A percentile compares a stretch with the other conserved stretches of the same genome.
Evolutionary conservation across 148 eudicot genomes (phyloP).

Genomic region (Polygonum maritimum): DNA sequence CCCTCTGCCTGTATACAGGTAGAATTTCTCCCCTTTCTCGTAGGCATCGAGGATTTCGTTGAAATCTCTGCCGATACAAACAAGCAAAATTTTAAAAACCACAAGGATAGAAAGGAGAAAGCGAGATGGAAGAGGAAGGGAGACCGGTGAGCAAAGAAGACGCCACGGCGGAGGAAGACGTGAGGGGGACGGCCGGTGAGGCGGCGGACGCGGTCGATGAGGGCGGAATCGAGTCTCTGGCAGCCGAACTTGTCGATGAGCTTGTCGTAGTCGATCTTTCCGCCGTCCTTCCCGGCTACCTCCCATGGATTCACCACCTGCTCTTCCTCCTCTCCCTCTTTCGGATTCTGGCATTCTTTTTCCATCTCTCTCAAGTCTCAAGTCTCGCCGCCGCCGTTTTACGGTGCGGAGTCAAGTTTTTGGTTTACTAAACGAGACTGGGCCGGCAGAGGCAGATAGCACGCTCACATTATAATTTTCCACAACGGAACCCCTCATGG

Average conservation of each 20-base stretch:
- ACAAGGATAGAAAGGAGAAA: not conserved
- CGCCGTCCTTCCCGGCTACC: constrained; percentile 61
- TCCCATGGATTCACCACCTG: constrained; percentile 90
- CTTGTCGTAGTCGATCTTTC: constrained; percentile 89
- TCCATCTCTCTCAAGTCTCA: not conserved
- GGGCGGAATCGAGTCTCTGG: constrained; percentile 51
- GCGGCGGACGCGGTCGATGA: constrained; percentile 50
- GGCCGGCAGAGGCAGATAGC: not conserved
- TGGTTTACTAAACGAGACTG: not conserved
- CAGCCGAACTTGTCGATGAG: constrained; percentile 85
- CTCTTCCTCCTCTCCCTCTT: constrained; percentile 26
- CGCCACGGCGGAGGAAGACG: constrained; percentile 89
- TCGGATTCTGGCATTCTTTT: constrained; percentile 10
- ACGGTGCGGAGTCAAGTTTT: not conserved
- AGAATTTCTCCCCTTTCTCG: constrained; percentile 81
- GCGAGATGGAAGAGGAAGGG: not conserved
- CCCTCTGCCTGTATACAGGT: constrained; percentile 88
- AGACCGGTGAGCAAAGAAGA: constrained; percentile 91
- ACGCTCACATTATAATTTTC: not conserved
- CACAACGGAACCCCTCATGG: not conserved
- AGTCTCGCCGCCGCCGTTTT: not conserved
- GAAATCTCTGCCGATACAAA: constrained; percentile 39
- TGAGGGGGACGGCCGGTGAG: constrained; percentile 69
- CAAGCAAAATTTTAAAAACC: not conserved
- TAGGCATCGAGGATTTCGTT: constrained; percentile 72